Evolutionary conservation across 176 grass and related monocot species (phyloP).

Genomic region (Rhynchospora pubera): DNA sequence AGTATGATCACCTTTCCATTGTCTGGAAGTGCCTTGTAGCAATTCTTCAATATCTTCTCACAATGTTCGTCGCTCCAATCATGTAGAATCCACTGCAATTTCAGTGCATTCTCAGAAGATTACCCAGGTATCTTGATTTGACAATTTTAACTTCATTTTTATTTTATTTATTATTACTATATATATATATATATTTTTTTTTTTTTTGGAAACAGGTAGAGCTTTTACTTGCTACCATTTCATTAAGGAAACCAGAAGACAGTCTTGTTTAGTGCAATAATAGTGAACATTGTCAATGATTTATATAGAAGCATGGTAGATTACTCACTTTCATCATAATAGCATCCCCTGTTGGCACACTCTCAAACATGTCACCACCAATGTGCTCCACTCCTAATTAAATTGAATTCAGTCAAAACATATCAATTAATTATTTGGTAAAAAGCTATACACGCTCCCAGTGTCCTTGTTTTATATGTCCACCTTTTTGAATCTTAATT

Average conservation of each 20-base stretch:
- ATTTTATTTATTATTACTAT: background rate
- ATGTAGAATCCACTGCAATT: slow-evolving; percentile 28
- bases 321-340: slow-evolving; percentile 69
- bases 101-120: background rate
- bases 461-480: background rate
- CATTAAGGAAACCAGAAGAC: too few relatives aligned
- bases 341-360: slow-evolving; percentile 50
- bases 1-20: slow-evolving; percentile 27
- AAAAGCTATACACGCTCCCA: background rate
- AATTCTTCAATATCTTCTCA: slow-evolving; percentile 27
- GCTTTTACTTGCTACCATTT: too few relatives aligned
- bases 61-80: slow-evolving; percentile 35
- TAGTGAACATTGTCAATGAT: background rate
- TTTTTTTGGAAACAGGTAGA: too few relatives aligned
- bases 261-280: background rate
- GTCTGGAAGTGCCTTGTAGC: slow-evolving; percentile 14
- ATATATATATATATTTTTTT: too few relatives aligned
- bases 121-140: background rate
- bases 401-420: background rate
- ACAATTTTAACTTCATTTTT: background rate
- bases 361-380: slow-evolving; percentile 82
- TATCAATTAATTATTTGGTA: background rate
- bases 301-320: background rate
- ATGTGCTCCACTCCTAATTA: slow-evolving; percentile 63
- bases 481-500: too few relatives aligned